phyloP scores from a whole-genome alignment of 129 eudicot species.

The Silybum marianum region DNA sequence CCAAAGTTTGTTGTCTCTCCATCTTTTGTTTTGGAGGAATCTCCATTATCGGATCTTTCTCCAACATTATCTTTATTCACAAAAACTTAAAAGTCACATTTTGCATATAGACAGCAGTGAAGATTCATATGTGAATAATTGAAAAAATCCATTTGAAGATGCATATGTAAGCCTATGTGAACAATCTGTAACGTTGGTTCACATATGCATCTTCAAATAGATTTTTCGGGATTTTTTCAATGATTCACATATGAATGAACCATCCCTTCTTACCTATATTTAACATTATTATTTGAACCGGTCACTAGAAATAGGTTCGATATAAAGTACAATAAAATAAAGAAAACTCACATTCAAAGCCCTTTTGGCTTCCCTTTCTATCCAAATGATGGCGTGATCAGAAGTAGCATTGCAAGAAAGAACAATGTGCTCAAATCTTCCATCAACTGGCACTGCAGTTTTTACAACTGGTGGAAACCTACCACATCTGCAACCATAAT shows the following conservation, averaged over 20 bases:
- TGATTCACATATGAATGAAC: not conserved
- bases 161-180: not conserved
- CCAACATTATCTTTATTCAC: conserved; percentile 54
- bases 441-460: conserved; percentile 90
- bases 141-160: not conserved
- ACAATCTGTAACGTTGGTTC: not conserved
- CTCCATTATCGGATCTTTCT: conserved; percentile 53
- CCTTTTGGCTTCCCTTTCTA: conserved; percentile 73
- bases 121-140: not conserved
- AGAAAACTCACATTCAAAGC: conserved; percentile 62
- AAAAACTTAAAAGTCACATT: not conserved
- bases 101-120: not conserved
- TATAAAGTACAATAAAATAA: not conserved
- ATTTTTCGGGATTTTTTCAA: not conserved
- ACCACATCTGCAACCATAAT: conserved; percentile 60
- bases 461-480: conserved; percentile 80
- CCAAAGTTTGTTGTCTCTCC: conserved; percentile 71
- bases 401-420: conserved; percentile 87
- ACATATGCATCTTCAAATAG: not conserved
- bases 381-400: conserved; percentile 88
- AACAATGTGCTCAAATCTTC: conserved; percentile 88
- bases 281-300: not conserved
- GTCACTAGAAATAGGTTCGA: not conserved
- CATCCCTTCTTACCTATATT: not conserved
- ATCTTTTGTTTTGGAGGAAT: conserved; percentile 73